Evolutionary conservation across 495 filamentous ascomycete species (phyloP).

Genomic region (Recurvomyces mirabilis): DNA sequence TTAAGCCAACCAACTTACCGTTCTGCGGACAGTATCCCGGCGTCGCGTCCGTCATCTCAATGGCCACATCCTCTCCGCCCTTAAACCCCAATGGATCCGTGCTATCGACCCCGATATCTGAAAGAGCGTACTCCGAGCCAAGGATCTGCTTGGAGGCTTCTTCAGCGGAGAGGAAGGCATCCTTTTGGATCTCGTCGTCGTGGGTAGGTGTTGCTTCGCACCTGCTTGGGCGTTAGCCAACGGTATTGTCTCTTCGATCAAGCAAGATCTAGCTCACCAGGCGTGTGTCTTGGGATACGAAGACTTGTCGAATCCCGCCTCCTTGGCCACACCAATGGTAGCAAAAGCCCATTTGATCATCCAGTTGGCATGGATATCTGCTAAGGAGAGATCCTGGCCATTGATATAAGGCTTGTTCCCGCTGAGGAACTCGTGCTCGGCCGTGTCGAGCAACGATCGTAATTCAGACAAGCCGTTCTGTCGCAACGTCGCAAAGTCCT

Average conservation of each 20-base stretch:
- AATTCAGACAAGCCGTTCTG: conserved; percentile 11
- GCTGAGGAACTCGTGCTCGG: conserved; percentile 17
- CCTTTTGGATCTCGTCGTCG: conserved; percentile 8
- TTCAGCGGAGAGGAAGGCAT: conserved; percentile 2
- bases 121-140: conserved; percentile 1
- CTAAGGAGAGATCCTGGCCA: conserved; percentile 3
- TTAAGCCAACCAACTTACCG: conserved; percentile 6
- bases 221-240: too few species aligned
- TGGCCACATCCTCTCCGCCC: conserved; percentile 1
- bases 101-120: conserved; percentile 3
- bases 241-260: too few species aligned
- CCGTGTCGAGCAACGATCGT: conserved; percentile 6
- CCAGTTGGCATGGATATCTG: conserved; percentile 19
- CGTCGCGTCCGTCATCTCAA: conserved; percentile 15
- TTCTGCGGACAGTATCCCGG: conserved; percentile 9
- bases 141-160: conserved; percentile 8
- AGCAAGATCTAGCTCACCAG: conserved; percentile 4
- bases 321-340: conserved; percentile 15
- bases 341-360: conserved; percentile 14
- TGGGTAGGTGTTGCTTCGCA: conserved; percentile 4
- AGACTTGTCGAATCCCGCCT: conserved; percentile 13
- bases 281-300: conserved; percentile 12
- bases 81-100: conserved; percentile 7
- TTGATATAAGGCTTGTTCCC: conserved; percentile 6
- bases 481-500: conserved; percentile 6